phyloP scores from a whole-genome alignment of 1,284 basidiomycete species.

The Grifola frondosa region DNA sequence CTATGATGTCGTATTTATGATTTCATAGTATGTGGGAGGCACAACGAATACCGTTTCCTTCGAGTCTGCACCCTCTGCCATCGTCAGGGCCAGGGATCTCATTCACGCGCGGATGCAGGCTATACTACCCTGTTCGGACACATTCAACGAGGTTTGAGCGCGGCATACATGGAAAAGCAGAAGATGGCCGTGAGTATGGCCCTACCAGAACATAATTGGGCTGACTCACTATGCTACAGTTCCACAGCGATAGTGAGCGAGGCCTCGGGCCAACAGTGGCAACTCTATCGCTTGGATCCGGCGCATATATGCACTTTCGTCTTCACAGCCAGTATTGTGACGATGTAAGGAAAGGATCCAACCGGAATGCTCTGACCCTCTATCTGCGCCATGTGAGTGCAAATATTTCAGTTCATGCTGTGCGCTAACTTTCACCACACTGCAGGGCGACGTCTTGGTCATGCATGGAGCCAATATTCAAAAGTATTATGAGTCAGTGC shows the following conservation, averaged over 20 bases:
- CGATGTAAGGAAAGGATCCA: slow-evolving; percentile 33
- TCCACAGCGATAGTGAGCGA: slow-evolving; percentile 73
- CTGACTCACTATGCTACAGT: slow-evolving; percentile 40
- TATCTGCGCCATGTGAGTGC: slow-evolving; percentile 66
- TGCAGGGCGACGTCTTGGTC: slow-evolving; percentile 70
- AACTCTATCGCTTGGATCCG: slow-evolving; percentile 68
- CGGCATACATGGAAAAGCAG: slow-evolving; percentile 79
- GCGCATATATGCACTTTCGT: slow-evolving; percentile 77
- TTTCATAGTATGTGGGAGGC: slow-evolving; percentile 67
- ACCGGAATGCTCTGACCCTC: slow-evolving; percentile 47
- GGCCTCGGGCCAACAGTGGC: slow-evolving; percentile 72
- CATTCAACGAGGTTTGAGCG: slow-evolving; percentile 79
- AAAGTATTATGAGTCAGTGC: slow-evolving; percentile 63
- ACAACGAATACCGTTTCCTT: slow-evolving; percentile 69
- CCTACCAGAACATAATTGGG: not conserved
- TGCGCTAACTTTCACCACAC: not conserved
- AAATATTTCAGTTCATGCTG: not conserved
- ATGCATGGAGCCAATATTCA: slow-evolving; percentile 73
- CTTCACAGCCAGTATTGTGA: slow-evolving; percentile 35
- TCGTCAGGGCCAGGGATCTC: slow-evolving; percentile 52
- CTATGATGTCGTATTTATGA: not conserved
- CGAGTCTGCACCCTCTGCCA: slow-evolving; percentile 52
- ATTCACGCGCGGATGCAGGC: slow-evolving; percentile 49
- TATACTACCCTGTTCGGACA: slow-evolving; percentile 5
- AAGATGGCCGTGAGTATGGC: slow-evolving; percentile 66